Evolutionary conservation across 352 stramenopile genomes (phyloP).

Genomic region (Phytophthora rubi): DNA sequence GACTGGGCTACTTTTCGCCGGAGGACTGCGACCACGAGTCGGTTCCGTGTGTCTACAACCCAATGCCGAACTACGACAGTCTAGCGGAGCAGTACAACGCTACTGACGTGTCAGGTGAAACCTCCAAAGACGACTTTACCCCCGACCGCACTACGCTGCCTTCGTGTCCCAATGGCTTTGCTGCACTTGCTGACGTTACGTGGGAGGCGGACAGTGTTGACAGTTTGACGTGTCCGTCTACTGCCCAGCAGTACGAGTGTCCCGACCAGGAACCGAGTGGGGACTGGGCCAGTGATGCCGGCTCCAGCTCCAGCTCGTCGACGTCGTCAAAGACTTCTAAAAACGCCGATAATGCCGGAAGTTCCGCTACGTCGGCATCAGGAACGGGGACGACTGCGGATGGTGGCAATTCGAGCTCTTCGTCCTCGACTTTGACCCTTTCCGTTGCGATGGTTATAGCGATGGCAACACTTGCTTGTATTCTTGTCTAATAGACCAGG

Average conservation of each 20-base stretch:
- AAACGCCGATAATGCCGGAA: conserved; percentile 16
- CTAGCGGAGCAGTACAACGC: conserved; percentile 55
- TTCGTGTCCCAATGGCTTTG: conserved; percentile 45
- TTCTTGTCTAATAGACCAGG: conserved; percentile 25
- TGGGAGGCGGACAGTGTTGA: conserved; percentile 52
- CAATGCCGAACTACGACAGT: conserved; percentile 73
- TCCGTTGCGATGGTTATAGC: conserved; percentile 23
- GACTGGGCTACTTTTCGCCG: conserved; percentile 79
- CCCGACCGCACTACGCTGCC: conserved; percentile 37
- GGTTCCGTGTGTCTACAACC: conserved; percentile 67
- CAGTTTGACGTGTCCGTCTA: conserved; percentile 46
- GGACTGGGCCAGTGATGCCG: conserved; percentile 44
- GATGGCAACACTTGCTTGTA: conserved; percentile 17
- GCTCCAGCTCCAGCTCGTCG: conserved; percentile 23
- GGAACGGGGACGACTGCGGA: conserved; percentile 19
- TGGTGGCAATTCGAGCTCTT: conserved; percentile 20
- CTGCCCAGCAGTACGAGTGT: conserved; percentile 50
- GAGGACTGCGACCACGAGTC: conserved; percentile 67
- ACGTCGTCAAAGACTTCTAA: conserved; percentile 30
- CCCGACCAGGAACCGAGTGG: conserved; percentile 53
- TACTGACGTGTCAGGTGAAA: conserved; percentile 49
- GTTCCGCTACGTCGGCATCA: conserved; percentile 14
- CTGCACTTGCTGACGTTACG: conserved; percentile 39
- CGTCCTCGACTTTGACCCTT: conserved; percentile 24
- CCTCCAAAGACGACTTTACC: conserved; percentile 43